Evolutionary conservation across 176 grass and related monocot genomes (phyloP).

Genomic region (Triticum dicoccoides): DNA sequence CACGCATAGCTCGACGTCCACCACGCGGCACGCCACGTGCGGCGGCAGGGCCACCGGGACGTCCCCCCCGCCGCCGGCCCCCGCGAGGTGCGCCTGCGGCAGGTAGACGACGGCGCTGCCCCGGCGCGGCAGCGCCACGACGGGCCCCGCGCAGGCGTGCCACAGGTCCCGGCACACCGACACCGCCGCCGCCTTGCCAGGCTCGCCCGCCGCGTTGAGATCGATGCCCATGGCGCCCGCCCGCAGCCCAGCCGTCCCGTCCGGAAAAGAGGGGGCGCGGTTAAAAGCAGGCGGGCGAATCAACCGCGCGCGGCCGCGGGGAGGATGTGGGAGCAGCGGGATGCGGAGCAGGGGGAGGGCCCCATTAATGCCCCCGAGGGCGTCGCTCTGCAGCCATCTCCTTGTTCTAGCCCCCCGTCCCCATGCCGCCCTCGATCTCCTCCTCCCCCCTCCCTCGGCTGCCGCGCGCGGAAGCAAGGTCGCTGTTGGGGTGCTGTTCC

Average conservation of each 20-base stretch:
- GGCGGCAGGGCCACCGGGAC: slow-evolving; percentile 50
- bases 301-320: slow-evolving; percentile 25
- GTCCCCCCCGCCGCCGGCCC: slow-evolving; percentile 36
- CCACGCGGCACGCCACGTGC: slow-evolving; percentile 86
- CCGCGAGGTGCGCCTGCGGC: slow-evolving; percentile 89
- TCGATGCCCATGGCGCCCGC: slow-evolving; percentile 75
- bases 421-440: slow-evolving; percentile 32
- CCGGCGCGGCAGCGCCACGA: slow-evolving; percentile 75
- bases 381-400: slow-evolving; percentile 56
- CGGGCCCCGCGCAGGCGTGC: slow-evolving; percentile 90
- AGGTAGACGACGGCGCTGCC: slow-evolving; percentile 89
- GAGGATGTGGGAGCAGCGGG: background rate
- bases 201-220: slow-evolving; percentile 64
- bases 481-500: slow-evolving; percentile 24
- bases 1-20: slow-evolving; percentile 87
- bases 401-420: slow-evolving; percentile 41
- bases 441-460: slow-evolving; percentile 24
- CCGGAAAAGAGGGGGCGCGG: background rate
- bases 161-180: slow-evolving; percentile 78
- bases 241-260: background rate
- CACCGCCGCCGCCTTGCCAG: slow-evolving; percentile 34
- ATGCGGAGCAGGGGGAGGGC: background rate
- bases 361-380: slow-evolving; percentile 52
- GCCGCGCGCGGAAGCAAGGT: slow-evolving; percentile 33
- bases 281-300: slow-evolving; percentile 31